Evolutionary conservation across 1,139 yeast species (phyloP).

Genomic region (Blastobotrys capitulatus): DNA sequence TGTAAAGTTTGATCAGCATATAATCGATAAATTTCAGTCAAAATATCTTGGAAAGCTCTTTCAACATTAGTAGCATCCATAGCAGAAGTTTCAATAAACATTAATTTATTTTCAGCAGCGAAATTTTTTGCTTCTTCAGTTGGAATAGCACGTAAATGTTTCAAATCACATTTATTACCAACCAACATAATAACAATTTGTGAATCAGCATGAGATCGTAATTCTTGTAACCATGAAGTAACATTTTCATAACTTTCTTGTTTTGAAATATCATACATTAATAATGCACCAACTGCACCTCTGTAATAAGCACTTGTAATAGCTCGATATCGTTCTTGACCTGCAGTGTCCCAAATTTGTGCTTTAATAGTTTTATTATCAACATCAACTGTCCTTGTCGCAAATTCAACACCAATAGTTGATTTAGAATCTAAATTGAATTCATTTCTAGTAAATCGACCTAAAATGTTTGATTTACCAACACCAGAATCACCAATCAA

Average conservation of each 20-base stretch:
- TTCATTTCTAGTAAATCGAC: constrained; percentile 92
- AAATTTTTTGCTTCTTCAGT: constrained; percentile 96
- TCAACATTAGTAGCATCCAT: constrained; percentile 93
- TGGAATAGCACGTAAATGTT: constrained; percentile 93
- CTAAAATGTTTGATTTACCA: constrained; percentile 89
- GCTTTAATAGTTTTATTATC: constrained; percentile 96
- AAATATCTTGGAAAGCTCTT: constrained; percentile 84
- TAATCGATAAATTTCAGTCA: constrained; percentile 87
- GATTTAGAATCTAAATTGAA: constrained; percentile 91
- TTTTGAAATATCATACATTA: constrained; percentile 92
- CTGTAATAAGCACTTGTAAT: constrained; percentile 96
- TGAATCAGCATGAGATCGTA: constrained; percentile 95
- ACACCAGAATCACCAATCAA: constrained; percentile 97
- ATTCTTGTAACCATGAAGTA: constrained; percentile 90
- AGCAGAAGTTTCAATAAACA: constrained; percentile 97
- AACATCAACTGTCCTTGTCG: constrained; percentile 90
- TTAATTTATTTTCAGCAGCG: constrained; percentile 84
- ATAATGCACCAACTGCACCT: constrained; percentile 96
- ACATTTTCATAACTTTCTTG: constrained; percentile 91
- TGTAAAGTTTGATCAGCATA: constrained; percentile 47
- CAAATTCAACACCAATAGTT: constrained; percentile 97
- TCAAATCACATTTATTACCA: constrained; percentile 93
- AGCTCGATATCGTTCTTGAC: constrained; percentile 97
- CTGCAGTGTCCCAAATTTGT: constrained; percentile 99
- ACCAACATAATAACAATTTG: constrained; percentile 94